Evolutionary conservation across 352 stramenopile genomes (phyloP).

Genomic region (Pythium oligandrum): DNA sequence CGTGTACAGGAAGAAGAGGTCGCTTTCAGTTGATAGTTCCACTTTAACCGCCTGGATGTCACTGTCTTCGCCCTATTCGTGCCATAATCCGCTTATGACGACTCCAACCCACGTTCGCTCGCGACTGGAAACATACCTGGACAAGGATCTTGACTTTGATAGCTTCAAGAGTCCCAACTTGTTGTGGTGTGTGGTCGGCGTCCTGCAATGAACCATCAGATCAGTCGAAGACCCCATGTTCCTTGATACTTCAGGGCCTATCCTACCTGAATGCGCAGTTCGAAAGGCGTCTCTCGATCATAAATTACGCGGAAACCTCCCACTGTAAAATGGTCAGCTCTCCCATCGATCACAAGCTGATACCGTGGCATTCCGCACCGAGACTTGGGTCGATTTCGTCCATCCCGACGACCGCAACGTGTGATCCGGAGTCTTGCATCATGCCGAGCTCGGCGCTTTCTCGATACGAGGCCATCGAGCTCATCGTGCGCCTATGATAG

Average conservation of each 20-base stretch:
- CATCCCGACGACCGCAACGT: constrained; percentile 38
- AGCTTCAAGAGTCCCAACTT: constrained; percentile 90
- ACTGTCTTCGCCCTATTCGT: constrained; percentile 70
- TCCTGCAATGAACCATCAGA: constrained; percentile 25
- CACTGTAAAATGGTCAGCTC: constrained; percentile 18
- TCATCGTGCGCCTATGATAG: constrained; percentile 3
- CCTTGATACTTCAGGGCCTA: not conserved
- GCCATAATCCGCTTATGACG: not conserved
- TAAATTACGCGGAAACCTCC: constrained; percentile 89
- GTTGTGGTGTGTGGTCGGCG: constrained; percentile 77
- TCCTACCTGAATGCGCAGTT: constrained; percentile 83
- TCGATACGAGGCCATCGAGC: constrained; percentile 16
- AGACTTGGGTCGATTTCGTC: constrained; percentile 83
- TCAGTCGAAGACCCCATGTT: no score
- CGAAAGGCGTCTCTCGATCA: constrained; percentile 89
- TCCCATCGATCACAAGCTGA: not conserved
- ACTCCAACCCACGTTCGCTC: not conserved
- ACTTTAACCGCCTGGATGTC: constrained; percentile 83
- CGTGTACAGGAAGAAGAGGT: constrained; percentile 93
- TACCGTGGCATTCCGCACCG: constrained; percentile 21
- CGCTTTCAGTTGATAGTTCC: constrained; percentile 89
- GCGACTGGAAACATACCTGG: constrained; percentile 32
- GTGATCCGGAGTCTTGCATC: constrained; percentile 12
- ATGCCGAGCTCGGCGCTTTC: constrained; percentile 26
- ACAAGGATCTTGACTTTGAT: constrained; percentile 95